These are phyloP conservation scores for Pleurotus tuber-regium DNA, from an alignment of 768 basidiomycete genomes.

Conservation along the genomic window DNA sequence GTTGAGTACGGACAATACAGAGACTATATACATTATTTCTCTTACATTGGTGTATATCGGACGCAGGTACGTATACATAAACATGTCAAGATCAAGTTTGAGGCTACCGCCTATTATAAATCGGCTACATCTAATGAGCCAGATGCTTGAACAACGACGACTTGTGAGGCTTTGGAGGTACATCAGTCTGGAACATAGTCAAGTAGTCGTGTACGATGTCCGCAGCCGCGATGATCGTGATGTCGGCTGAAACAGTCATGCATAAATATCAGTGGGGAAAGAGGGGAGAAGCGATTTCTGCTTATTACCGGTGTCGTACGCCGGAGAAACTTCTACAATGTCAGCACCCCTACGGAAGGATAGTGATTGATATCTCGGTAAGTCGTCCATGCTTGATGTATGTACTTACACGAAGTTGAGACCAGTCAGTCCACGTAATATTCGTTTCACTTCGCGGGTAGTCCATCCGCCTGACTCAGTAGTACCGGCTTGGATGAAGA, in stretches of 20 bases:
- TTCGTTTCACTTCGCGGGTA: constrained; percentile 58
- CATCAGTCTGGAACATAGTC: constrained; percentile 31
- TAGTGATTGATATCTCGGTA: background rate
- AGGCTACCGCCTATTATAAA: too few relatives aligned
- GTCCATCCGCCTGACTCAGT: constrained; percentile 70
- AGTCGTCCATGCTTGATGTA: constrained; percentile 16
- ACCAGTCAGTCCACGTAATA: constrained; percentile 58
- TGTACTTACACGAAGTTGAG: constrained; percentile 55
- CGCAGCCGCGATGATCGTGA: constrained; percentile 41
- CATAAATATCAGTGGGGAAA: background rate
- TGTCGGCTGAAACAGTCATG: constrained; percentile 26
- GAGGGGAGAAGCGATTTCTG: constrained; percentile 13
- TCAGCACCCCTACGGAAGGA: constrained; percentile 40
- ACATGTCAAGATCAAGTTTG: too few relatives aligned
- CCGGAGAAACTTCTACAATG: constrained; percentile 52
- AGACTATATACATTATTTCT: too few relatives aligned
- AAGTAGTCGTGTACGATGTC: constrained; percentile 46
- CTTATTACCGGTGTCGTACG: constrained; percentile 47
- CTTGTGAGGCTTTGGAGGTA: constrained; percentile 19
- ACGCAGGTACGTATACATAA: too few relatives aligned
- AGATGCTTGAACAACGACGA: constrained; percentile 9
- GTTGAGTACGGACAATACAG: too few relatives aligned
- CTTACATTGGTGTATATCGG: too few relatives aligned
- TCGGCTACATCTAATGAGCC: too few relatives aligned
- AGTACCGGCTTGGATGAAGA: constrained; percentile 46